Conservation (phyloP, 257 asterid species). For the Echites panduratus region DNA sequence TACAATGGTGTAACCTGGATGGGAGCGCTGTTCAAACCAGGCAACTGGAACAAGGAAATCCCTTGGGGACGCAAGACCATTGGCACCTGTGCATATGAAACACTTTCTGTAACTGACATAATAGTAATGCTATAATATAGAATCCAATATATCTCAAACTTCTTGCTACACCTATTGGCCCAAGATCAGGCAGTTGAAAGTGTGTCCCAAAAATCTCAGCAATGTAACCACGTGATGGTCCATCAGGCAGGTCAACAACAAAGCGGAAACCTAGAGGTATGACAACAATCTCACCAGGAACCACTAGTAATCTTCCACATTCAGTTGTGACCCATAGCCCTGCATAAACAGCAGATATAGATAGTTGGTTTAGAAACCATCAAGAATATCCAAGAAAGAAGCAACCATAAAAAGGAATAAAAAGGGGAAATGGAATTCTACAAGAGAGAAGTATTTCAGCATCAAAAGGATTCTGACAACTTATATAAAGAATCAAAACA, state of each 20-base stretch:
- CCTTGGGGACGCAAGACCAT: constrained; percentile 94
- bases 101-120: neutral
- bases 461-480: neutral
- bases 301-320: constrained; percentile 73
- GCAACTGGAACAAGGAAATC: constrained; percentile 87
- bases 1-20: constrained; percentile 78
- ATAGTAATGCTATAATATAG: neutral
- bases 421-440: neutral
- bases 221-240: constrained; percentile 84
- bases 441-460: neutral
- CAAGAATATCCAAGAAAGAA: neutral
- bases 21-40: constrained; percentile 58
- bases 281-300: constrained; percentile 78
- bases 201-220: constrained; percentile 94
- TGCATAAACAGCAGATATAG: constrained; percentile 24
- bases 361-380: neutral
- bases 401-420: neutral
- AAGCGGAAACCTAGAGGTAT: constrained; percentile 90
- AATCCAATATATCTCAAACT: neutral
- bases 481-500: neutral
- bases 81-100: constrained; percentile 58
- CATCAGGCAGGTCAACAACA: constrained; percentile 79
- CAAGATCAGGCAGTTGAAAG: constrained; percentile 98
- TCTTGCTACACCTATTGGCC: constrained; percentile 70
- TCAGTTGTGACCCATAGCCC: constrained; percentile 92